These are phyloP conservation scores for Eimeria acervulina DNA, from an alignment of 169 alveolate genomes.

Conservation along the genomic window DNA sequence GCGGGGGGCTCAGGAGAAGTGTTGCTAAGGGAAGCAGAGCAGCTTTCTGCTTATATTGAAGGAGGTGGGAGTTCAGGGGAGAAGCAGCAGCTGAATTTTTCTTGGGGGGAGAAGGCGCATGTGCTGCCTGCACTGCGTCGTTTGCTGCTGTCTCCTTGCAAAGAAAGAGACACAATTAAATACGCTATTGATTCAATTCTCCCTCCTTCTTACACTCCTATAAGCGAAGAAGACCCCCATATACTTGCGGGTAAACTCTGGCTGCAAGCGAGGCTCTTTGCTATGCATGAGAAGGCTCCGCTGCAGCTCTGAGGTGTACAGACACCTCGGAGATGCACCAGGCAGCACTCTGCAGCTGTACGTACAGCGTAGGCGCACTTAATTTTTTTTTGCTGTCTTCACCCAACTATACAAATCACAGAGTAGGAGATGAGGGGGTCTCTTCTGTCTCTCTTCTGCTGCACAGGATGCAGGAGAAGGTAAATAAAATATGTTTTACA, in stretches of 20 bases:
- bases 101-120: slow-evolving; percentile 5
- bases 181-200: background rate
- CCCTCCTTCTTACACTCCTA: background rate
- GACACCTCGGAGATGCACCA: slow-evolving; percentile 8
- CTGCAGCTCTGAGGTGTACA: slow-evolving; percentile 30
- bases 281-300: slow-evolving; percentile 32
- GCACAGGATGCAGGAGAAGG: too few species aligned
- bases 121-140: slow-evolving; percentile 33
- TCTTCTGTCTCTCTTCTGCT: too few species aligned
- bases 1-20: background rate
- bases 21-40: slow-evolving; percentile 37
- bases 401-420: too few species aligned
- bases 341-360: too few species aligned
- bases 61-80: background rate
- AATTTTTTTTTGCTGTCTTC: too few species aligned
- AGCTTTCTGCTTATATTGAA: slow-evolving; percentile 9
- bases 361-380: too few species aligned
- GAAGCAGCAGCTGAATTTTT: background rate
- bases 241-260: background rate
- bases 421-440: too few species aligned
- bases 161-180: background rate
- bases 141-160: background rate
- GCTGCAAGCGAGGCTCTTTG: slow-evolving; percentile 40
- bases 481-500: too few species aligned
- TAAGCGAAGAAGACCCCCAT: background rate